Evolutionary conservation across 768 basidiomycete genomes (phyloP).

Genomic region (Boletus subparvulus): DNA sequence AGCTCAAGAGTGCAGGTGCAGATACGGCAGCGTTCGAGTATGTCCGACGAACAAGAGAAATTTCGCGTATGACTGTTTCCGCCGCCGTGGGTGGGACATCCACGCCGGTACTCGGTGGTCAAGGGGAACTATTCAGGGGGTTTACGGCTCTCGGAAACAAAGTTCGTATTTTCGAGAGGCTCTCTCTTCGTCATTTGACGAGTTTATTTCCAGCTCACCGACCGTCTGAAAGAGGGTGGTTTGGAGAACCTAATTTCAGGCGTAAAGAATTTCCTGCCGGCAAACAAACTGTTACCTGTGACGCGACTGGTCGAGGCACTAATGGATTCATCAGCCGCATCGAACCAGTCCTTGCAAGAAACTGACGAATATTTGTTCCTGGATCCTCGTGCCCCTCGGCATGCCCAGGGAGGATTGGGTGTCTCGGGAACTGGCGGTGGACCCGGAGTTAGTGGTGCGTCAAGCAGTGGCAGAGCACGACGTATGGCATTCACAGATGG

Average conservation of each 20-base stretch:
- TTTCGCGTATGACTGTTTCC: constrained; percentile 86
- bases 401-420: constrained; percentile 49
- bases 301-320: constrained; percentile 93
- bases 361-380: constrained; percentile 96
- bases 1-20: constrained; percentile 78
- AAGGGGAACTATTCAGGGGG: constrained; percentile 89
- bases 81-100: constrained; percentile 56
- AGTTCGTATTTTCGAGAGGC: constrained; percentile 45
- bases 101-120: constrained; percentile 68
- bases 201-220: constrained; percentile 66
- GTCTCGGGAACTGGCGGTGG: constrained; percentile 46
- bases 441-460: constrained; percentile 37
- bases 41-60: constrained; percentile 87
- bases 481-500: constrained; percentile 85
- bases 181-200: background rate
- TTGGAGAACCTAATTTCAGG: constrained; percentile 95
- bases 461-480: constrained; percentile 40
- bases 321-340: constrained; percentile 95
- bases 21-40: constrained; percentile 87
- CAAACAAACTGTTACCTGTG: constrained; percentile 88
- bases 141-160: constrained; percentile 90
- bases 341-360: constrained; percentile 91
- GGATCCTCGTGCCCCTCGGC: constrained; percentile 81
- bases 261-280: constrained; percentile 96
- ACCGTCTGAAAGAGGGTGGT: constrained; percentile 92